Conservation (phyloP, 345 rosid species). For the Jatropha curcas region DNA sequence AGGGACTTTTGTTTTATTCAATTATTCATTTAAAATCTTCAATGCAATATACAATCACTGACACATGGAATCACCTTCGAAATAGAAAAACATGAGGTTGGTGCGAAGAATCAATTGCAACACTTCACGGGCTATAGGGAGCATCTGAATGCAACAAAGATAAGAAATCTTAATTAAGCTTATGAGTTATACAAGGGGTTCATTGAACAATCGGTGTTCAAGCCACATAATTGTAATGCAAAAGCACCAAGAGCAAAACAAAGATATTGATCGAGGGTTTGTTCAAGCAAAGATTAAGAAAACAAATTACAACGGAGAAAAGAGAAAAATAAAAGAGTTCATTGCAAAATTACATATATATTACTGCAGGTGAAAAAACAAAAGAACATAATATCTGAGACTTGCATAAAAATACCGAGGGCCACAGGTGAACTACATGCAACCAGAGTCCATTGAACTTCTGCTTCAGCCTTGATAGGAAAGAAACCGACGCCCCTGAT, state of each 20-base stretch:
- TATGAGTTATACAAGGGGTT: neutral
- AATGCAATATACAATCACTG: constrained; percentile 11
- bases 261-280: neutral
- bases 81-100: constrained; percentile 95
- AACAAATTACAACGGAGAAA: neutral
- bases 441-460: constrained; percentile 51
- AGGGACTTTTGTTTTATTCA: neutral
- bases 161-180: neutral
- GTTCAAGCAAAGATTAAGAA: too few species aligned
- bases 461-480: constrained; percentile 49
- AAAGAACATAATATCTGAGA: neutral
- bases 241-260: neutral
- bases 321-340: neutral
- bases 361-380: neutral
- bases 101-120: constrained; percentile 80
- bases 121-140: constrained; percentile 78
- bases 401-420: constrained; percentile 48
- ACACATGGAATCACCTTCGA: constrained; percentile 66
- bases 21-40: neutral
- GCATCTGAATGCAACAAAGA: constrained; percentile 45
- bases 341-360: neutral
- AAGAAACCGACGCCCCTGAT: constrained; percentile 46
- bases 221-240: neutral
- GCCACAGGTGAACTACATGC: constrained; percentile 71
- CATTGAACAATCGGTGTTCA: neutral